Evolutionary conservation across 345 rosid genomes (phyloP), one percentile per base, ranked within the genome.

Genomic region (Salix exigua): DNA sequence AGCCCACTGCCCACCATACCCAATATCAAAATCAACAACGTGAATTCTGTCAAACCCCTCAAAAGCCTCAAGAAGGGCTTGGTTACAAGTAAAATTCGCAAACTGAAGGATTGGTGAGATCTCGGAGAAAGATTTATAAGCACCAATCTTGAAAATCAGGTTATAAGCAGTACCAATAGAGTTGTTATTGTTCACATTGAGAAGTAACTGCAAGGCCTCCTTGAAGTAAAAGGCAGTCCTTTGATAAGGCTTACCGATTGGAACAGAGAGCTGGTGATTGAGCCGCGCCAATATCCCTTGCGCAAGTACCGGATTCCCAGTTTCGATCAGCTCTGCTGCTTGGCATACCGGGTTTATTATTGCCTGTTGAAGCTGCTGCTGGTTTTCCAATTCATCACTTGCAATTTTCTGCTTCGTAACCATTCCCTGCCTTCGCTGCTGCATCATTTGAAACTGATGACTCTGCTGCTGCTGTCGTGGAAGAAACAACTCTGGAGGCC

Each of bases 251-350:
- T 85, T 94, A 70, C 97, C 95, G 2, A 83, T 58, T 42, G 86
- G 90, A 25, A 75, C 70, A 71, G 87, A 89, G 91, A 96, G 98
- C 91, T 91, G 97, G 85, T 96, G 99, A 96, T 96, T 96, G 98
- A 96, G 99, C 98, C 99, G 99, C 98, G 99, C 99, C 99, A 96
- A 96, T 96, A 96, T 96, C 98, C 89, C 99, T 88, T 93, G 98
- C 92, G 99, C 99, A 72, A 83, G 98, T 83, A 81, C 80, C 85
- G 81, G 83, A 73, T 91, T 89, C 80, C 91, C 91, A 58, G 91
- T 84, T 85, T 88, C 95, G 81, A 94, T 89, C 74, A 94, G 90
- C 88, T 94, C 98, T 83, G 95, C 90, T 51, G 94, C 91, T 88
- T 90, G 89, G 83, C 88, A 89, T 65, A 94, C 84, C 82, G 90